Conservation (phyloP, 768 basidiomycete genomes). For the Candolleomyces aberdarensis region DNA sequence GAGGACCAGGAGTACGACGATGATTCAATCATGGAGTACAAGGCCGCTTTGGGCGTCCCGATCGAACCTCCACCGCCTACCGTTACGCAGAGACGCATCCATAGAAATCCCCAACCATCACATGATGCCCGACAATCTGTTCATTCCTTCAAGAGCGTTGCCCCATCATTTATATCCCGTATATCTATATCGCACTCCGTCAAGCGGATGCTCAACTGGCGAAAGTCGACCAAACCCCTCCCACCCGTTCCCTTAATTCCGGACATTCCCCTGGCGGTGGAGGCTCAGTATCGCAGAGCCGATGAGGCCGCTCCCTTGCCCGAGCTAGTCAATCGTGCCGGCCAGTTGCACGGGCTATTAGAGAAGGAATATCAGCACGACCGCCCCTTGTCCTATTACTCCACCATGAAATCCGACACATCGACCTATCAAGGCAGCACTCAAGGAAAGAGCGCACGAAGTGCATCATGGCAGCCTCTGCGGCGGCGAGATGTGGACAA, state of each 20-base stretch:
- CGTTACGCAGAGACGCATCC: neutral
- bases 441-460: neutral
- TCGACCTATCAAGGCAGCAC: neutral
- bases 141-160: constrained; percentile 44
- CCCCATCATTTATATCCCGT: constrained; percentile 50
- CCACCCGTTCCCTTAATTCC: constrained; percentile 58
- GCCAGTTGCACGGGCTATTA: constrained; percentile 43
- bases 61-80: constrained; percentile 1
- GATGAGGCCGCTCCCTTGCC: constrained; percentile 52
- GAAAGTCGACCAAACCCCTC: constrained; percentile 46
- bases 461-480: neutral
- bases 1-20: constrained; percentile 7
- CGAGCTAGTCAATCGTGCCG: constrained; percentile 49
- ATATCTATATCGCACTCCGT: constrained; percentile 40
- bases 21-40: constrained; percentile 15
- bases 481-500: neutral
- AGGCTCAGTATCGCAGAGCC: constrained; percentile 37
- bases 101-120: neutral
- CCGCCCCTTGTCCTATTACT: neutral
- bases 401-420: neutral
- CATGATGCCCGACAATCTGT: constrained; percentile 33
- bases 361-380: constrained; percentile 53
- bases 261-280: constrained; percentile 38
- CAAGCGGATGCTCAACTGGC: constrained; percentile 36
- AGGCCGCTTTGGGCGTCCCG: constrained; percentile 13